Evolutionary conservation across 257 asterid species (phyloP).

Genomic region (Eustoma russellianum): DNA sequence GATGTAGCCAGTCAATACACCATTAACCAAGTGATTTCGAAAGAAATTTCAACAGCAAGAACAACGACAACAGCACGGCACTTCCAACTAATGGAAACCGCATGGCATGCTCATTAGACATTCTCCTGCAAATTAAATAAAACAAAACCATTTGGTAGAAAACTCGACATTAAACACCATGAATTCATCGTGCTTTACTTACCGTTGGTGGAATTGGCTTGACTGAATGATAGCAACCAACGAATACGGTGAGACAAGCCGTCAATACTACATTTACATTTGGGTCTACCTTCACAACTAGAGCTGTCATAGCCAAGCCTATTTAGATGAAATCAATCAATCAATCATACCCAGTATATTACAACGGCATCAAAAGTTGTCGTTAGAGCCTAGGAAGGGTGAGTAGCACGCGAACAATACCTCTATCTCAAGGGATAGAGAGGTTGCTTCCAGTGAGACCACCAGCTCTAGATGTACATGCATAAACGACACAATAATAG

Average conservation of each 20-base stretch:
- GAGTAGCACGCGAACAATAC: too few relatives aligned
- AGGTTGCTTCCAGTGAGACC: too few relatives aligned
- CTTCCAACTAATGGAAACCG: conserved; percentile 96
- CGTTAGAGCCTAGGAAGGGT: too few relatives aligned
- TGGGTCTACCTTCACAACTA: conserved; percentile 83
- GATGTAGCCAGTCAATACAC: conserved; percentile 84
- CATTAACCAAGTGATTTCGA: conserved; percentile 98
- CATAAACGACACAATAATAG: too few relatives aligned
- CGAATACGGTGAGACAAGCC: conserved; percentile 82
- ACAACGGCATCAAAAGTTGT: too few relatives aligned
- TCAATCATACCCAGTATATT: too few relatives aligned
- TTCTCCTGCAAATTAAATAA: conserved; percentile 57
- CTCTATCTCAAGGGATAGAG: too few relatives aligned
- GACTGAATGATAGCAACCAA: conserved; percentile 83
- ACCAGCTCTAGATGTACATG: too few relatives aligned
- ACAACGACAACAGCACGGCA: conserved; percentile 86
- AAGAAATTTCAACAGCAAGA: conserved; percentile 85
- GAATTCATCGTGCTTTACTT: conserved; percentile 23
- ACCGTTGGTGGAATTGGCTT: conserved; percentile 92
- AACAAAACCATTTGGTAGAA: conserved; percentile 3
- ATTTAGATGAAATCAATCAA: too few relatives aligned
- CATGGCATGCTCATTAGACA: conserved; percentile 98
- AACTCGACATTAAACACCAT: background rate
- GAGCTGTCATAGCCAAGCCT: conserved; percentile 14
- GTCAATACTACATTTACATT: conserved; percentile 80